A percentile compares a stretch with the other conserved stretches of the same genome.
These are phyloP conservation scores for Biscogniauxia marginata DNA, from an alignment of 2,329 filamentous ascomycete species.

Conservation along the genomic window DNA sequence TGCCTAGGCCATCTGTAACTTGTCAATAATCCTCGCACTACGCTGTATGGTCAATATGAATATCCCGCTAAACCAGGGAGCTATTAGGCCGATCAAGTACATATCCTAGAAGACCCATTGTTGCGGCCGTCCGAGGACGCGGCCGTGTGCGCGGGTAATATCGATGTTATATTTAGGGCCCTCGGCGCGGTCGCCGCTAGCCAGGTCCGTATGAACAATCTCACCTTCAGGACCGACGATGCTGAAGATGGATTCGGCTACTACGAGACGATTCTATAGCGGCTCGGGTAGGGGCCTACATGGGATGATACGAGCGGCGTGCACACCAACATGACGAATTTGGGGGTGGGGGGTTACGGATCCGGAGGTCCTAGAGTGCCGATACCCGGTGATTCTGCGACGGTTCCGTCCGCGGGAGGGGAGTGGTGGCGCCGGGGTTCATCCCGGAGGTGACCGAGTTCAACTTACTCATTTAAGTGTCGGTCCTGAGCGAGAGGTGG, in stretches of 20 bases:
- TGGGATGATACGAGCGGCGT: conserved; percentile 68
- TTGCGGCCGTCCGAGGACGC: conserved; percentile 30
- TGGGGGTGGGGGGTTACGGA: conserved; percentile 72
- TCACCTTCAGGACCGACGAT: conserved; percentile 53
- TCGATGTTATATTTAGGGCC: conserved; percentile 19
- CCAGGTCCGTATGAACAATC: conserved; percentile 77
- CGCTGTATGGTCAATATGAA: conserved; percentile 28
- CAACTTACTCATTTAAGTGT: conserved; percentile 64
- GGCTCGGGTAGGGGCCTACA: conserved; percentile 62
- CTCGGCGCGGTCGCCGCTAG: conserved; percentile 54
- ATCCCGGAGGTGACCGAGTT: conserved; percentile 68
- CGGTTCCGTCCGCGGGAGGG: conserved; percentile 60
- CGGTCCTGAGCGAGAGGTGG: conserved; percentile 67
- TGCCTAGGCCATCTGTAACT: conserved; percentile 37
- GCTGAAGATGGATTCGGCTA: conserved; percentile 58
- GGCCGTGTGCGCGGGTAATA: conserved; percentile 28
- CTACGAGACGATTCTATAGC: conserved; percentile 72
- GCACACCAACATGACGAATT: conserved; percentile 75
- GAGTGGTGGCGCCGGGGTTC: conserved; percentile 58
- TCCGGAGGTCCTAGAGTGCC: conserved; percentile 66
- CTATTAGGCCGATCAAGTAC: conserved; percentile 27
- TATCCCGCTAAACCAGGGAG: conserved; percentile 34
- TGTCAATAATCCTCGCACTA: conserved; percentile 33
- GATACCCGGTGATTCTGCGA: conserved; percentile 66
- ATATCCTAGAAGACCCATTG: conserved; percentile 26